Base-by-base conservation (phyloP, 495 filamentous ascomycete species). In the Echria macrotheca region DNA sequence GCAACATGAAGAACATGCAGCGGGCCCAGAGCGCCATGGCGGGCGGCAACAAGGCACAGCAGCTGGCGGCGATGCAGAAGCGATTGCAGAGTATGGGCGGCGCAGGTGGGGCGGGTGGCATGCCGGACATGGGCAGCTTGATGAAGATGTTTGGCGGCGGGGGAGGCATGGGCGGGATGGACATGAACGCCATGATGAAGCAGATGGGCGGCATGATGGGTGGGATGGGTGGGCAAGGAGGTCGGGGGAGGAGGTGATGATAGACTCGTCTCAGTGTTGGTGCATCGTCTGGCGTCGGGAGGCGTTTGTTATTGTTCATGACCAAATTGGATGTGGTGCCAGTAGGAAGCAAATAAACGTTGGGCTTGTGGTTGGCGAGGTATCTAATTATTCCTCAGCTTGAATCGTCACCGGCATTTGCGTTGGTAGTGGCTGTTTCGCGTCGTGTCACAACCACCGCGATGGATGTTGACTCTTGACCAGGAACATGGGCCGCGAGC, bases 1-100 rank as follows among this genome's bases (percentile, higher is more conserved):
- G 90, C 14, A 89, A 86, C 66, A 89, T 93, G 85, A 89, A 91
- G 70, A 91, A 95, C 57, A 94, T 96, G 86, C 87, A 95, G 67
- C 83, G 82, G 18, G 90, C 91, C 2, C 91, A 97, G 71, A 85
- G 85, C 31, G 88, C 86, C 52, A 85, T 95, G 81, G 86, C 83
- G 40, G 91, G 91, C 40, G 71, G 66, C 14, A 95, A 95, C 71
- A 87, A 88, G 60, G 76, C 86, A 17, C 90, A 96, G 64, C 93
- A 96, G 74, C 79, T 97, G 74, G 94, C 91, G 0, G 94, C 93
- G 17, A 95, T 96, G 91, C 93, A 98, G 71, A 94, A 93, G 68
- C 76, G 89, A 12, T 75, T 98, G 74, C 84, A 88, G 57, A 87
- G 86, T 56, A 94, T 97, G 87, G 93, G 93, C 15, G 69, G 66